Evolutionary conservation across 352 stramenopile species (phyloP).

Genomic region (Phytopythium montanum): DNA sequence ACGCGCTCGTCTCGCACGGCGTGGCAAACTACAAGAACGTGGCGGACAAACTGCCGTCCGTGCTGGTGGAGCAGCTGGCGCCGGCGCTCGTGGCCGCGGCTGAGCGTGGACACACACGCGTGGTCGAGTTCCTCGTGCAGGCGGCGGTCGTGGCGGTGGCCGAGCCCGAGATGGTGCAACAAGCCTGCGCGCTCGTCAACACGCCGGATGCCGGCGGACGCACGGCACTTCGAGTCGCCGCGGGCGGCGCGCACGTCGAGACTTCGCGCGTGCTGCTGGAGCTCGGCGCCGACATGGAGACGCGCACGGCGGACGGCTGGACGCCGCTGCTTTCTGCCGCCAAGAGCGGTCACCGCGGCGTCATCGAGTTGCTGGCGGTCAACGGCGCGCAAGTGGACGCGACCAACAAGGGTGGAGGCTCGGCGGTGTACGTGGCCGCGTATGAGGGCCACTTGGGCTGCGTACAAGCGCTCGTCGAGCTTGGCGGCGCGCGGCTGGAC

Average conservation of each 20-base stretch:
- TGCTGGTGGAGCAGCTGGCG: not conserved
- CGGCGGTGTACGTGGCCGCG: constrained; percentile 18
- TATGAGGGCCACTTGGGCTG: constrained; percentile 14
- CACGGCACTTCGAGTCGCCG: constrained; percentile 20
- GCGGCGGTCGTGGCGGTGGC: not conserved
- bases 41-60: constrained; percentile 8
- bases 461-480: constrained; percentile 14
- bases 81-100: constrained; percentile 1
- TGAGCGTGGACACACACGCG: not conserved
- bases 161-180: constrained; percentile 4
- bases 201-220: constrained; percentile 8
- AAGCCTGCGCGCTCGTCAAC: constrained; percentile 9
- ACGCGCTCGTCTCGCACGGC: constrained; percentile 14
- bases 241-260: constrained; percentile 13
- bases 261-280: constrained; percentile 17
- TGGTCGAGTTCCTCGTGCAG: constrained; percentile 5
- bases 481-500: constrained; percentile 7
- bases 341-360: constrained; percentile 15
- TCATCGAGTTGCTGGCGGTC: constrained; percentile 16
- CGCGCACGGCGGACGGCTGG: constrained; percentile 15
- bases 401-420: constrained; percentile 16
- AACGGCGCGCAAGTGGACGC: constrained; percentile 15
- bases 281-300: constrained; percentile 16
- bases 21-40: constrained; percentile 1
- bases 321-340: constrained; percentile 23